Conservation (phyloP, 805 yeast genomes). For the Tetrapisispora fleetii region DNA sequence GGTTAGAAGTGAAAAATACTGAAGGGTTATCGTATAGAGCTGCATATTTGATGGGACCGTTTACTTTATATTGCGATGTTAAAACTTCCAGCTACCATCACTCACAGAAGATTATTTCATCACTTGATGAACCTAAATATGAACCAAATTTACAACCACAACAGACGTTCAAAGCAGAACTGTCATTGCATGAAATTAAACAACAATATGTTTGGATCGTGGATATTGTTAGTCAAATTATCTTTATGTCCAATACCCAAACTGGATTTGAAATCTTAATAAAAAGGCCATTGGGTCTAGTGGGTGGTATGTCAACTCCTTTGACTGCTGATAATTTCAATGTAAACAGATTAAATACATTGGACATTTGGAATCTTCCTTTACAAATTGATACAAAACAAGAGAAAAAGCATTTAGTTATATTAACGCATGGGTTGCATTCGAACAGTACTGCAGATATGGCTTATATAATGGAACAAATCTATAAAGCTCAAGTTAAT, state of each 20-base stretch:
- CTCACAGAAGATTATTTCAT: conserved; percentile 41
- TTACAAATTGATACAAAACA: conserved; percentile 4
- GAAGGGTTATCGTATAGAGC: conserved; percentile 46
- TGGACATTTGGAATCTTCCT: conserved; percentile 67
- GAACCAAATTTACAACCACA: conserved; percentile 67
- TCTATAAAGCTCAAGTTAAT: conserved; percentile 37
- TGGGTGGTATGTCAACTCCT: background rate
- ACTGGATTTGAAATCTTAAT: conserved; percentile 54
- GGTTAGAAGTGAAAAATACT: conserved; percentile 51
- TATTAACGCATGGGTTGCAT: conserved; percentile 70
- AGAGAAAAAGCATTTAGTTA: conserved; percentile 52
- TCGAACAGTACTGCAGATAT: conserved; percentile 70
- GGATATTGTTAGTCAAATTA: conserved; percentile 61
- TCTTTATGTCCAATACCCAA: conserved; percentile 53
- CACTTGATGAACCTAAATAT: conserved; percentile 69
- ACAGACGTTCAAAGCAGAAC: conserved; percentile 48
- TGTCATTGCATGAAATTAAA: conserved; percentile 56
- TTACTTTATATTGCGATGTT: conserved; percentile 62
- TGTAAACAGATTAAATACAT: conserved; percentile 45
- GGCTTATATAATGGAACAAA: conserved; percentile 60
- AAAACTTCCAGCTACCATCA: conserved; percentile 45
- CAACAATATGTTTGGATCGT: conserved; percentile 54
- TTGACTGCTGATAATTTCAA: conserved; percentile 31
- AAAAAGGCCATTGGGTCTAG: background rate
- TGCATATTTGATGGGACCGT: conserved; percentile 70